Evolutionary conservation across 75 land plant species (phyloP).

Genomic region (Picea glauca): DNA sequence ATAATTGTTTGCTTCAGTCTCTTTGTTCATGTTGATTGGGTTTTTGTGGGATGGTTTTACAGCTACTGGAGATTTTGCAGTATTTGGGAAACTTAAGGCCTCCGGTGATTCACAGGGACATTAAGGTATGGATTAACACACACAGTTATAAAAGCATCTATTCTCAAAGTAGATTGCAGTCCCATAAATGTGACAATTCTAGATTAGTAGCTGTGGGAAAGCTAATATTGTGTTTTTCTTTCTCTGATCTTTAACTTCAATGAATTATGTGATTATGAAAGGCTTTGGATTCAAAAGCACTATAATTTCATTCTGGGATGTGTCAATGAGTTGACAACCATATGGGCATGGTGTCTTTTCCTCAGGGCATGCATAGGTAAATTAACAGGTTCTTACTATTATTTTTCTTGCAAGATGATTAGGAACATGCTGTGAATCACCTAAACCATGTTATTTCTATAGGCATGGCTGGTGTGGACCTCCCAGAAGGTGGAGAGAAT

Average conservation of each 20-base stretch:
- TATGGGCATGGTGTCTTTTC: too few species aligned
- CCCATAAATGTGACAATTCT: neutral
- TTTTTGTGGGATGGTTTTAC: slow-evolving; percentile 3
- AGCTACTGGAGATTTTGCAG: slow-evolving; percentile 40
- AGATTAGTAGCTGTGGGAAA: neutral
- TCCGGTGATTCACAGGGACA: slow-evolving; percentile 52
- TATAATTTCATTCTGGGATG: too few species aligned
- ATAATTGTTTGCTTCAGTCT: neutral
- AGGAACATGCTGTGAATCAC: too few species aligned
- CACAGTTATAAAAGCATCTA: neutral
- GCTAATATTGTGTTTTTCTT: neutral
- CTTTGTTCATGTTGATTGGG: neutral
- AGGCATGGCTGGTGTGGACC: too few species aligned
- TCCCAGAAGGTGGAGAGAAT: too few species aligned
- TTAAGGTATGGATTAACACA: slow-evolving; percentile 23
- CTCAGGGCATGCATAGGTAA: too few species aligned
- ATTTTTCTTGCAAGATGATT: too few species aligned
- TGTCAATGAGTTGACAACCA: too few species aligned
- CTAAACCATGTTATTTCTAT: too few species aligned
- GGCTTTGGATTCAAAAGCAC: too few species aligned
- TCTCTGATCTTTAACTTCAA: neutral
- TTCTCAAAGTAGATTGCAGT: neutral
- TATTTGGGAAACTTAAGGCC: slow-evolving; percentile 44
- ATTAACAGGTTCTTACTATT: too few species aligned
- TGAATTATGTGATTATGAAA: neutral